Evolutionary conservation across 2,329 filamentous ascomycete genomes (phyloP).

Genomic region (Phialophora chinensis): DNA sequence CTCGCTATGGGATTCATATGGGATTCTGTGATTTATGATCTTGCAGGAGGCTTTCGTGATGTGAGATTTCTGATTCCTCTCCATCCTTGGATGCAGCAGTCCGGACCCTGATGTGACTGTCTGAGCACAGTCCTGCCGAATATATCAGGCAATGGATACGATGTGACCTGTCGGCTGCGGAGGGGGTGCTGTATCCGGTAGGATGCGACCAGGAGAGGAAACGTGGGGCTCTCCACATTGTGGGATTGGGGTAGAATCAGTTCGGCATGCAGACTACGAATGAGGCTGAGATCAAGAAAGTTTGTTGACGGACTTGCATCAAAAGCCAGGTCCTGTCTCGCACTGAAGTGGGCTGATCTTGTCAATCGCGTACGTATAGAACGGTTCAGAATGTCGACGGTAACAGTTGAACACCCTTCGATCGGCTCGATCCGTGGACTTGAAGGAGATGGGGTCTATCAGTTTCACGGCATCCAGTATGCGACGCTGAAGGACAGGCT

Average conservation of each 20-base stretch:
- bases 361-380: background rate
- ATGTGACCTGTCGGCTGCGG: background rate
- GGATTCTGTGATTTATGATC: background rate
- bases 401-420: constrained; percentile 40
- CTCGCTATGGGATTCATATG: background rate
- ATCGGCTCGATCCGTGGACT: constrained; percentile 44
- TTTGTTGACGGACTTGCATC: background rate
- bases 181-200: background rate
- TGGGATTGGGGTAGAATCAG: constrained; percentile 17
- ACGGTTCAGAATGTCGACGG: constrained; percentile 25
- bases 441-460: constrained; percentile 40
- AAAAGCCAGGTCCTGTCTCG: background rate
- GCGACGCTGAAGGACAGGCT: constrained; percentile 45
- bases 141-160: background rate
- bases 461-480: constrained; percentile 49
- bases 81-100: background rate
- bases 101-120: background rate
- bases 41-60: background rate
- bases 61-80: background rate
- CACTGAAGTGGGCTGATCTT: background rate
- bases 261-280: background rate
- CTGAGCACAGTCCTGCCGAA: background rate
- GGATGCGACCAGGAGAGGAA: constrained; percentile 1
- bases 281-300: constrained; percentile 5
- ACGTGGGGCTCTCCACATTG: constrained; percentile 23